Base-by-base conservation (phyloP, 2,329 filamentous ascomycete genomes). In the Scytalidium sp. region DNA sequence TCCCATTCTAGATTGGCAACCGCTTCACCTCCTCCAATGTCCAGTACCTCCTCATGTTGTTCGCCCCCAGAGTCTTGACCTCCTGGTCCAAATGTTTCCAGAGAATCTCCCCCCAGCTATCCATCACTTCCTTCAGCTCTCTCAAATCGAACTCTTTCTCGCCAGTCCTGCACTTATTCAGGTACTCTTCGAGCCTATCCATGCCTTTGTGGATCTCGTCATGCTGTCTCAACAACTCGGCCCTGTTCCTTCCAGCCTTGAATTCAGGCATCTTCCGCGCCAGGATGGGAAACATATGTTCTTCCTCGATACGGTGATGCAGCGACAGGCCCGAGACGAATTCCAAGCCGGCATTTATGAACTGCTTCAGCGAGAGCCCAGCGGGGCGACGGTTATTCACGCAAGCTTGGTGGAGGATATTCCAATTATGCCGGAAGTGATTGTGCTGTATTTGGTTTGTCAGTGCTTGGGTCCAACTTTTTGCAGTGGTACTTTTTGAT, bases 21-120 rank as follows among this genome's bases (percentile, higher is more conserved):
- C 71, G 69, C 65, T 69, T 73, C 67, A 96, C 84, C 75, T 96
- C 91, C 43, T 88, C 82, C 52, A 83, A 58, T 0, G 76, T 87
- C 88, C 89, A 96, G 67, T 88, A 91, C 67, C 76, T 82, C 58
- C 89, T 78, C 91, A 96, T 96, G 65, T 93, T 95, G 67, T 94
- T 88, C 41, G 90, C 90, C 2, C 85, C 81, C 25, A 96, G 68
- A 57, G 87, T 80, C 67, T 76, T 73, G 7, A 96, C 90, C 75
- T 96, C 91, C 60, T 92, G 85, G 60, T 94, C 88, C 52, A 96
- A 71, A 75, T 96, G 91, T 62, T 72, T 74, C 88, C 90, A 93
- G 44, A 96, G 67, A 55, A 96, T 88, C 9, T 75, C 74, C 10
- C 88, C 88, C 81, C 92, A 96, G 3, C 67, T 68, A 67, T 95